Evolutionary conservation across 2,329 filamentous ascomycete genomes (phyloP).

Genomic region (Arthrinium puccinioides): DNA sequence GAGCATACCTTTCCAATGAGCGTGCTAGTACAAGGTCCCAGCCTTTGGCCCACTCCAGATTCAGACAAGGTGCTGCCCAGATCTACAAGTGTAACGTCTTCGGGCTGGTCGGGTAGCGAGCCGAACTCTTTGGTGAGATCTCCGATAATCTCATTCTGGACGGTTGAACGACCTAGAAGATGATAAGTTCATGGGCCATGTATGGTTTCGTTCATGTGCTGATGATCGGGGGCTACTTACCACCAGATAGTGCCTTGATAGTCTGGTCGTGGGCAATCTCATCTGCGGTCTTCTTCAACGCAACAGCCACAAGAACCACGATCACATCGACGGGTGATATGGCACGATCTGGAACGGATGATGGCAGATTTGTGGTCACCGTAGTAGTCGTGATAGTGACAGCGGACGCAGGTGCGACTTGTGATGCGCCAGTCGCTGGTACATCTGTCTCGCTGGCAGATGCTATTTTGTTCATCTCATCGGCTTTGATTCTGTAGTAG

Average conservation of each 20-base stretch:
- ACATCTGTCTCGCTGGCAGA: slow-evolving; percentile 4
- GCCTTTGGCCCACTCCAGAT: slow-evolving; percentile 17
- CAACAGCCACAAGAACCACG: slow-evolving; percentile 19
- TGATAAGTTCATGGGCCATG: no score
- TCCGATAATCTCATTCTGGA: slow-evolving; percentile 36
- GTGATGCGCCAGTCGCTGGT: not conserved
- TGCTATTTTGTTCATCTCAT: not conserved
- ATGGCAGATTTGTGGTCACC: not conserved
- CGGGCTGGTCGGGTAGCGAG: slow-evolving; percentile 27
- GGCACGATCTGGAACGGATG: slow-evolving; percentile 2
- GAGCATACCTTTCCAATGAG: slow-evolving; percentile 12
- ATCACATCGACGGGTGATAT: slow-evolving; percentile 16
- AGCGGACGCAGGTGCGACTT: not conserved
- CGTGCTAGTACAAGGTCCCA: slow-evolving; percentile 17
- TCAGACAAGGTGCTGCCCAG: slow-evolving; percentile 22
- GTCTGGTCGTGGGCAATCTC: slow-evolving; percentile 19
- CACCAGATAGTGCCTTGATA: slow-evolving; percentile 24
- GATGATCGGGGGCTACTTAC: slow-evolving; percentile 5
- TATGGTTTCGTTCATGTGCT: not conserved
- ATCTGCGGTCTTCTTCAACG: slow-evolving; percentile 18
- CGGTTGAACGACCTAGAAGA: slow-evolving; percentile 32
- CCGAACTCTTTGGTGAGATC: slow-evolving; percentile 33
- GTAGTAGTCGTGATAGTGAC: not conserved
- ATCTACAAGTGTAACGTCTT: slow-evolving; percentile 26
- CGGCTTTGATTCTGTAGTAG: slow-evolving; percentile 11